Percentiles rank a stretch among this genome's conserved stretches.
phyloP scores from a whole-genome alignment of 1,139 yeast species.

The Blastobotrys indianensis region DNA sequence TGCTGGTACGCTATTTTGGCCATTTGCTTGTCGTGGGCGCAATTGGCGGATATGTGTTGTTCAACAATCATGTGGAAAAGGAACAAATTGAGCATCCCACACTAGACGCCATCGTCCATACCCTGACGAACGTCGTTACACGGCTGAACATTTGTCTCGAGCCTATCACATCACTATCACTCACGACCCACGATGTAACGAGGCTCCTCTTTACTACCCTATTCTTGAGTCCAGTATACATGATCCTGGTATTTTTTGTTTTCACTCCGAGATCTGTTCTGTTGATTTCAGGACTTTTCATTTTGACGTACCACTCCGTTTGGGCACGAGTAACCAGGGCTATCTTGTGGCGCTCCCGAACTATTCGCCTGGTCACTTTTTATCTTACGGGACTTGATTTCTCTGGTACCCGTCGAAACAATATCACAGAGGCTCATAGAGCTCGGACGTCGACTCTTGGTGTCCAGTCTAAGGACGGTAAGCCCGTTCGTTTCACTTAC shows the following conservation, averaged over 20 bases:
- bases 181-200: constrained; percentile 73
- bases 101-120: constrained; percentile 80
- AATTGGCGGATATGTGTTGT: constrained; percentile 58
- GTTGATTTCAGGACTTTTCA: constrained; percentile 52
- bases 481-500: constrained; percentile 81
- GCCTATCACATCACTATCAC: constrained; percentile 65
- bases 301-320: constrained; percentile 79
- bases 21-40: constrained; percentile 68
- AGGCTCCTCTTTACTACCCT: constrained; percentile 77
- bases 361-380: constrained; percentile 64
- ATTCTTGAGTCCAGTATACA: constrained; percentile 77
- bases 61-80: constrained; percentile 31
- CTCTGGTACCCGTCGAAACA: constrained; percentile 43
- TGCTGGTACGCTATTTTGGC: constrained; percentile 68
- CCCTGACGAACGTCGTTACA: constrained; percentile 66
- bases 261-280: constrained; percentile 67
- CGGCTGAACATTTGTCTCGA: constrained; percentile 70
- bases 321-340: constrained; percentile 77
- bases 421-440: constrained; percentile 21
- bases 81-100: constrained; percentile 69
- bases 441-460: constrained; percentile 37
- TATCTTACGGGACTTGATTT: constrained; percentile 86
- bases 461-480: constrained; percentile 50
- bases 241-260: constrained; percentile 59
- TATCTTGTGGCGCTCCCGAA: constrained; percentile 74